These are phyloP conservation scores for Gremmenia infestans DNA, from an alignment of 2,329 filamentous ascomycete species.

Conservation along the genomic window DNA sequence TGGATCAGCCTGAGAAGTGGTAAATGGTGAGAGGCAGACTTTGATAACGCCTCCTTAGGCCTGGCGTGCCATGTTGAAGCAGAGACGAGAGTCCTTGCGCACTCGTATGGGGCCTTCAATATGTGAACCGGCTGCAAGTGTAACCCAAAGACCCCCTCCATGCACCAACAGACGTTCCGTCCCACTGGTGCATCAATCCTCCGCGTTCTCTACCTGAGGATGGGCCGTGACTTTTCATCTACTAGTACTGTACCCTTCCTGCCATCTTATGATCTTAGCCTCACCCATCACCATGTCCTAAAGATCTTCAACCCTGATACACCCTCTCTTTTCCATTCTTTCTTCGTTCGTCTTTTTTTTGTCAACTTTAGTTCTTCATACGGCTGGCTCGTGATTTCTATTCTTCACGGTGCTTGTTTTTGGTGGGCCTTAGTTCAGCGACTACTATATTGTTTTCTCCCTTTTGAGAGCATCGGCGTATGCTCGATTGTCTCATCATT, in stretches of 20 bases:
- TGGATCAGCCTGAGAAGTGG: background rate
- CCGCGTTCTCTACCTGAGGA: background rate
- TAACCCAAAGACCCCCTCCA: no score
- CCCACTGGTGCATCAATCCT: background rate
- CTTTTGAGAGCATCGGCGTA: conserved; percentile 16
- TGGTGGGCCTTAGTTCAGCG: conserved; percentile 7
- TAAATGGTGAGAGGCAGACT: background rate
- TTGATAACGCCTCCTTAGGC: no score
- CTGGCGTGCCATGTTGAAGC: no score
- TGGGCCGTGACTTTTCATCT: background rate
- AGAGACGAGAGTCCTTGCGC: no score
- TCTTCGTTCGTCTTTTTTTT: conserved; percentile 8
- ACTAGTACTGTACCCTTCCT: background rate
- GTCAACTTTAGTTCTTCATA: conserved; percentile 23
- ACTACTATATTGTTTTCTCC: background rate
- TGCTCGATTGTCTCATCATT: conserved; percentile 18
- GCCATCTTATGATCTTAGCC: background rate
- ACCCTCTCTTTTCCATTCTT: conserved; percentile 15
- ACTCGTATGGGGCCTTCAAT: no score
- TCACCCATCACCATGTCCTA: background rate
- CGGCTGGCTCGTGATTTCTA: conserved; percentile 31
- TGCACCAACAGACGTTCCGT: no score
- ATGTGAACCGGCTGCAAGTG: no score
- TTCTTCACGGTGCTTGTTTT: conserved; percentile 21
- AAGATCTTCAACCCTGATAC: conserved; percentile 11